Conservation (phyloP, 345 rosid genomes). For the Sisymbrium altissimum region DNA sequence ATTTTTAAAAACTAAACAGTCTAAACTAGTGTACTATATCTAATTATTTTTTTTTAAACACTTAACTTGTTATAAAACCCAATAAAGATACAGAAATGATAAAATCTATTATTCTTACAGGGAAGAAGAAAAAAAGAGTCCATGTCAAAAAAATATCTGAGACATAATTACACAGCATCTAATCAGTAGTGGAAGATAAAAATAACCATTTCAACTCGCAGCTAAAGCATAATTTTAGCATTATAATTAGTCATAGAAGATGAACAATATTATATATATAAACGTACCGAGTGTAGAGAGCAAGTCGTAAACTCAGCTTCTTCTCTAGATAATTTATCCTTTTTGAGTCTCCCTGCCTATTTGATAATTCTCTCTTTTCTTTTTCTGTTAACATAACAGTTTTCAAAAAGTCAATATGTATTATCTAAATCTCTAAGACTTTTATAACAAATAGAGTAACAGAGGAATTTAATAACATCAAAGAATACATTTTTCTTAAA, state of each 20-base stretch:
- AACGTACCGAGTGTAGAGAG: background rate
- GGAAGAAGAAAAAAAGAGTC: too few species aligned
- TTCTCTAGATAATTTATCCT: background rate
- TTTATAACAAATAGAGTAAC: background rate
- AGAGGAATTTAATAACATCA: background rate
- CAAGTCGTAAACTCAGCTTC: conserved; percentile 9
- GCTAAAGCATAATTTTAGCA: background rate
- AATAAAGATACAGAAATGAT: too few species aligned
- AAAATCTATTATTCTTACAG: too few species aligned
- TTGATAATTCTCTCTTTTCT: background rate
- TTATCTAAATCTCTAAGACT: background rate
- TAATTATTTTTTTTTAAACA: too few species aligned
- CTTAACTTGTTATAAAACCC: too few species aligned
- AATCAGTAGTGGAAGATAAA: background rate
- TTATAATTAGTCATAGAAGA: background rate
- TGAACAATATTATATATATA: background rate
- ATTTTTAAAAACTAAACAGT: too few species aligned
- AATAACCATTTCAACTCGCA: conserved; percentile 5
- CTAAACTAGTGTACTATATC: too few species aligned
- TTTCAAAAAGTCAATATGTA: background rate
- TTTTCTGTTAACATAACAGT: background rate
- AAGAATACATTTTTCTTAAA: background rate
- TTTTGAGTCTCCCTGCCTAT: background rate
- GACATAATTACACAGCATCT: background rate
- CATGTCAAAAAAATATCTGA: background rate